Evolutionary conservation across 1,284 basidiomycete genomes (phyloP), one percentile per base, ranked within the genome.

Genomic region (Pseudozyma thailandica): DNA sequence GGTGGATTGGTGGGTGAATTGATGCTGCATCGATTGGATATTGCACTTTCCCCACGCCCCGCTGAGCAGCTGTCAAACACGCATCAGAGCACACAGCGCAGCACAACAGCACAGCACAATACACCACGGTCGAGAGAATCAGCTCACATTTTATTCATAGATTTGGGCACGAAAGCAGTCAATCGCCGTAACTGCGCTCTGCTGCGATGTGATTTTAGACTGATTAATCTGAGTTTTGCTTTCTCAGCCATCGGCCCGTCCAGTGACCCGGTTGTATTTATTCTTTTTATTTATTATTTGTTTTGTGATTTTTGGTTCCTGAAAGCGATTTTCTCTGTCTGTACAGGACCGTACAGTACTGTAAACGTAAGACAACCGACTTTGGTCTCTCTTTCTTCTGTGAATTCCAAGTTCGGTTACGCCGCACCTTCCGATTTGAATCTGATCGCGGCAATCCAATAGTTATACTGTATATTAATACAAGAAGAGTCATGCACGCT

Each of bases 211-310:
- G 21, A 41, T 41, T 23, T 41, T 41, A 23, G 39, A 33, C 31
- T 33, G n/a, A n/a, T n/a, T n/a, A n/a, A n/a, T 33, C n/a, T 33
- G 21, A 23, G 18, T 18, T 41, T 41, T 41, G 39, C 39, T 41
- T 41, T 7, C 39, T 41, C 39, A 41, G 39, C 39, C 16, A 23
- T 23, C 18, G 16, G 39, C 31, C 31, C 7, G 31, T 16, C 31
- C 31, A 16, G 12, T 33, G 12, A 10, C 31, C n/a, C n/a, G n/a
- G n/a, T n/a, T n/a, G n/a, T n/a, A n/a, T n/a, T n/a, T n/a, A n/a
- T n/a, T n/a, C n/a, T n/a, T n/a, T n/a, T n/a, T n/a, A n/a, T n/a
- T n/a, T n/a, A n/a, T n/a, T n/a, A n/a, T n/a, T n/a, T n/a, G n/a
- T n/a, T n/a, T n/a, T n/a, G n/a, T n/a, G n/a, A n/a, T n/a, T n/a